Base-by-base conservation (phyloP, 148 eudicot species). In the Diospyros kaki region DNA sequence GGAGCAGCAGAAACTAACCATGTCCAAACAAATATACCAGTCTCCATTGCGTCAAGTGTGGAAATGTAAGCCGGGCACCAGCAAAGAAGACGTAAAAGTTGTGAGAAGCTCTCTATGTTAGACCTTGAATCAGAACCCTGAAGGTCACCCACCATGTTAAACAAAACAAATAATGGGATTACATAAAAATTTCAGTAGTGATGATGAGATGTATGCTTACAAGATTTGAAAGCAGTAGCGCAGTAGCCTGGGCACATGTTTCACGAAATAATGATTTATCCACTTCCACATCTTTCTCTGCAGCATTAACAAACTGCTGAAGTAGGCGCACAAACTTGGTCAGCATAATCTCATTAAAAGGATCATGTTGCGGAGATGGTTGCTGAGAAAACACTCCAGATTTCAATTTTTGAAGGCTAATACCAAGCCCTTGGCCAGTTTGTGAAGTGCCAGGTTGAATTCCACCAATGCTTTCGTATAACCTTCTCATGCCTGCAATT, bases 1-100 rank as follows among this genome's bases (percentile, higher is more conserved):
- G 99, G 97, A 69, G 99, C 98, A 82, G 99, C 94, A 76, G 99
- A 91, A 81, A 96, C 99, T 78, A 96, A 84, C 99, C 99, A 96
- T 62, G 98, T 93, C 99, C 99, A 96, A 73, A 96, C 85, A 81
- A 89, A 96, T 72, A 96, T 85, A 65, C 98, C 99, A 76, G 98
- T 93, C 81, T 96, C 99, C 93, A 96, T 90, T 40, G 99, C 97
- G 77, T 96, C 93, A 68, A 86, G 87, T 62, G 99, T 93, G 64
- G 90, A 88, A 66, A 96, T 91, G 79, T 93, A 96, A 71, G 98
- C 99, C 69, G 99, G 99, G 83, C 99, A 93, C 99, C 99, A 96
- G 89, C 99, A 96, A 77, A 96, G 85, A 81, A 96, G 98, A 56
- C 99, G 94, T 68, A 96, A 77, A 70, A 96, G 90, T 83, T 96